Evolutionary conservation across 208 protist species (phyloP).

Genomic region (Trypanosoma brucei): DNA sequence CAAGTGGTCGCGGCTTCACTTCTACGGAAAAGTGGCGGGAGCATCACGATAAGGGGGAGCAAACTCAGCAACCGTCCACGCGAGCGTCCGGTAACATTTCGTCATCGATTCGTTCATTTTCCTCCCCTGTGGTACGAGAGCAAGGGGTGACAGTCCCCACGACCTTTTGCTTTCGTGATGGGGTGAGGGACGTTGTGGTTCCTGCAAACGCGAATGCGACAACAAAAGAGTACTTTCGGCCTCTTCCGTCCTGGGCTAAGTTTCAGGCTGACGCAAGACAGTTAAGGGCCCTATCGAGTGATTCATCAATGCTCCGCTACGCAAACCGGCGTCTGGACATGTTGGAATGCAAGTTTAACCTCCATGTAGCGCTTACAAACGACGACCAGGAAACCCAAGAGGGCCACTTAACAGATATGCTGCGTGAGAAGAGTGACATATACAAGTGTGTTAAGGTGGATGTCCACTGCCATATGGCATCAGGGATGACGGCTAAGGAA

Average conservation of each 20-base stretch:
- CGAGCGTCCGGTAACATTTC: too few relatives aligned
- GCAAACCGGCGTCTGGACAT: conserved; percentile 64
- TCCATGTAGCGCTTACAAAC: conserved; percentile 70
- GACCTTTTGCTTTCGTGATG: conserved; percentile 18
- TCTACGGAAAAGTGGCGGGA: too few relatives aligned
- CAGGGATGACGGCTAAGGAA: conserved; percentile 67
- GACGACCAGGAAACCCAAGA: conserved; percentile 57
- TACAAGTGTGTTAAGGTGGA: conserved; percentile 86
- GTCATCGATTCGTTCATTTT: neutral
- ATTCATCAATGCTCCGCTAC: conserved; percentile 61
- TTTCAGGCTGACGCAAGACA: conserved; percentile 58
- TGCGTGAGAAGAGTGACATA: conserved; percentile 43
- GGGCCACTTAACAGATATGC: neutral
- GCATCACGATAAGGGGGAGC: too few relatives aligned
- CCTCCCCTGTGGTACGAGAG: neutral
- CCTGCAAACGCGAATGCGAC: conserved; percentile 7
- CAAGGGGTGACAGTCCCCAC: conserved; percentile 5
- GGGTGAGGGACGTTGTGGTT: conserved; percentile 30
- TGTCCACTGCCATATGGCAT: conserved; percentile 80
- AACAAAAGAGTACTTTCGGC: conserved; percentile 13
- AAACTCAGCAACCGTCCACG: too few relatives aligned
- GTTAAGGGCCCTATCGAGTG: conserved; percentile 40
- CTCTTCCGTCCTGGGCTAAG: conserved; percentile 52
- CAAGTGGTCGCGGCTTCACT: neutral
- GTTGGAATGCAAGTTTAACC: conserved; percentile 81